These are phyloP conservation scores for Fomitopsis serialis DNA, from an alignment of 768 basidiomycete species.

Conservation along the genomic window DNA sequence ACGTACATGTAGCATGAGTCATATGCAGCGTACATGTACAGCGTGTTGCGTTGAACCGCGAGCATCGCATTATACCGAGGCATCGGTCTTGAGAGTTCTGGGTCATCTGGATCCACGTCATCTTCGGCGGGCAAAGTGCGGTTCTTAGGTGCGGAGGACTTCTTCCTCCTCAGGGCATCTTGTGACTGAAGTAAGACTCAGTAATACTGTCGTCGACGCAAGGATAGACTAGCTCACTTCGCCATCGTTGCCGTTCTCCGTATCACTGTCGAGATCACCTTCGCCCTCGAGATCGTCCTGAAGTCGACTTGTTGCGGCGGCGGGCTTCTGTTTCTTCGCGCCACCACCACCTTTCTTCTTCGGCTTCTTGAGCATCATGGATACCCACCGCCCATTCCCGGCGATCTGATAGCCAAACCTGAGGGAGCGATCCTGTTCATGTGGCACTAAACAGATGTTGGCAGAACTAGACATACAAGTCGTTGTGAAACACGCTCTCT, in stretches of 20 bases:
- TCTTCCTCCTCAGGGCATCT: neutral
- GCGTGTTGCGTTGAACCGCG: slow-evolving; percentile 73
- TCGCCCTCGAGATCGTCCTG: slow-evolving; percentile 17
- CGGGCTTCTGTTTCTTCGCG: slow-evolving; percentile 39
- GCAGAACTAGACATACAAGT: slow-evolving; percentile 73
- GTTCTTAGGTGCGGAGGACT: neutral
- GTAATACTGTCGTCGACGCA: neutral
- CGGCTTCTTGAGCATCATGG: slow-evolving; percentile 60
- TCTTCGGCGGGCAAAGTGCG: slow-evolving; percentile 13
- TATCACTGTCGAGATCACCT: slow-evolving; percentile 12
- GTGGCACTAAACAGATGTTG: too few relatives aligned
- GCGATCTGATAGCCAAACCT: slow-evolving; percentile 76
- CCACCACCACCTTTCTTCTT: slow-evolving; percentile 46
- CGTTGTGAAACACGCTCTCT: slow-evolving; percentile 84
- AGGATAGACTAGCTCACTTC: slow-evolving; percentile 2
- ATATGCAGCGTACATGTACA: slow-evolving; percentile 64
- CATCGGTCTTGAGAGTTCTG: slow-evolving; percentile 53
- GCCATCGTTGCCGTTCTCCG: slow-evolving; percentile 16
- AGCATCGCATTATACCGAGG: slow-evolving; percentile 87
- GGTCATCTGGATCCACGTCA: slow-evolving; percentile 58
- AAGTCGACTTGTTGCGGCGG: slow-evolving; percentile 7
- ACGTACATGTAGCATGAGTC: neutral
- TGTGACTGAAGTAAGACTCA: too few relatives aligned
- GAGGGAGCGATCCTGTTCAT: too few relatives aligned
- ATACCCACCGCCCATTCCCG: slow-evolving; percentile 76